Conservation (phyloP, 139 green algal species). For the Coelastrella sp. region DNA sequence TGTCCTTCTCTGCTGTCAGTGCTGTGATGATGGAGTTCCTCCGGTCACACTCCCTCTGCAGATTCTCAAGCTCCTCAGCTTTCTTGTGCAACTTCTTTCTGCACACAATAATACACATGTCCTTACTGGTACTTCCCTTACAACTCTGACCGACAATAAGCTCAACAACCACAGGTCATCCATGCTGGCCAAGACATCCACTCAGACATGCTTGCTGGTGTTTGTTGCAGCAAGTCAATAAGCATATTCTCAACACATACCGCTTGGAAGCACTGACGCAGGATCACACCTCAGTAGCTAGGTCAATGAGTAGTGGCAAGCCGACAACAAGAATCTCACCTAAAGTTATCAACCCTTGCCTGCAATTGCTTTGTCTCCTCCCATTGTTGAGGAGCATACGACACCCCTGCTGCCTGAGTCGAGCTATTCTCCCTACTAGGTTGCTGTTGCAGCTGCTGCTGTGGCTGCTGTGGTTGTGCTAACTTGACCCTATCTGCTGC, state of each 20-base stretch:
- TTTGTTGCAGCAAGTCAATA: too few species aligned
- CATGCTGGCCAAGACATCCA: not conserved
- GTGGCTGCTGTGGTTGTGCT: not conserved
- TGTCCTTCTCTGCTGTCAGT: slow-evolving; percentile 45
- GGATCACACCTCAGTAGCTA: not conserved
- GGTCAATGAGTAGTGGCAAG: not conserved
- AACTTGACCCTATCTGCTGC: not conserved
- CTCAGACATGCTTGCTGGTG: too few species aligned
- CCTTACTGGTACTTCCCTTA: not conserved
- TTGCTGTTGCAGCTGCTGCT: slow-evolving; percentile 3
- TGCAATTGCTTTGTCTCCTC: slow-evolving; percentile 84
- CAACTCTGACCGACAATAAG: not conserved
- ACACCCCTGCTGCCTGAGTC: not conserved
- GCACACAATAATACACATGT: not conserved
- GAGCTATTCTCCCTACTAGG: not conserved
- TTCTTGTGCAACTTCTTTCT: slow-evolving; percentile 70
- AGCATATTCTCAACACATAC: not conserved
- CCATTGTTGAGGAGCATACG: slow-evolving; percentile 64
- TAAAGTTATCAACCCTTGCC: slow-evolving; percentile 69
- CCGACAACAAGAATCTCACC: slow-evolving; percentile 18
- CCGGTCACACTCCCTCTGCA: slow-evolving; percentile 60
- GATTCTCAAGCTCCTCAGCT: slow-evolving; percentile 54
- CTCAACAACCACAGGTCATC: not conserved
- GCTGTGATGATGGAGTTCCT: slow-evolving; percentile 14
- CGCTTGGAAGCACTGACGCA: not conserved